Percentiles rank a stretch among this genome's conserved stretches.
These are phyloP conservation scores for Pseudonectria foliicola DNA, from an alignment of 2,329 filamentous ascomycete genomes.

Conservation along the genomic window DNA sequence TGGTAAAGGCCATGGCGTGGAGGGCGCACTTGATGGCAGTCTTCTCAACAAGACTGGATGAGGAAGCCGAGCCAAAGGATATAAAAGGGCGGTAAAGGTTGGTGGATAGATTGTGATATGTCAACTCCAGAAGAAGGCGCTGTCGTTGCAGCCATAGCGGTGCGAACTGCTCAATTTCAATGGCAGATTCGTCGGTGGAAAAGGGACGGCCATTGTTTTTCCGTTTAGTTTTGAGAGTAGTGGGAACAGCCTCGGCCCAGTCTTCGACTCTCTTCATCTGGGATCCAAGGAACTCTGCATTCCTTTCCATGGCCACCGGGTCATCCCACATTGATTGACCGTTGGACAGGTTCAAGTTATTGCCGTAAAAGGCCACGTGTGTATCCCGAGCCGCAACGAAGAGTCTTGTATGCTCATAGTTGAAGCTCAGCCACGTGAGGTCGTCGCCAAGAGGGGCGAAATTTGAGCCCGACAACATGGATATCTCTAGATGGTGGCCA, in stretches of 20 bases:
- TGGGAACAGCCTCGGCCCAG: conserved; percentile 26
- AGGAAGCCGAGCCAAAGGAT: conserved; percentile 19
- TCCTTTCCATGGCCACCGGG: conserved; percentile 9
- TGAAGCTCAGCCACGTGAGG: conserved; percentile 18
- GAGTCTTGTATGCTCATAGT: conserved; percentile 8
- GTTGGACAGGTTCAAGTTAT: not conserved
- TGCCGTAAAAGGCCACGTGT: conserved; percentile 24
- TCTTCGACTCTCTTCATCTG: conserved; percentile 25
- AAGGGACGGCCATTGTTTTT: conserved; percentile 22
- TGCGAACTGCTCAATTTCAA: conserved; percentile 21
- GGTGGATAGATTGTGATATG: conserved; percentile 31
- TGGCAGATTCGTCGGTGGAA: conserved; percentile 26
- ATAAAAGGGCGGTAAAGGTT: conserved; percentile 35
- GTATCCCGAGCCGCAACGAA: conserved; percentile 13
- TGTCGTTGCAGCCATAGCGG: conserved; percentile 34
- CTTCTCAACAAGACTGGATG: conserved; percentile 11
- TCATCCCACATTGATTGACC: conserved; percentile 1
- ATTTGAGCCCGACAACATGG: conserved; percentile 6
- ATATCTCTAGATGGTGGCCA: conserved; percentile 9
- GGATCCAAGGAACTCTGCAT: conserved; percentile 9
- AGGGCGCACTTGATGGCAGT: conserved; percentile 12
- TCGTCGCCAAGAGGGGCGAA: conserved; percentile 9
- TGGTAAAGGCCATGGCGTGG: conserved; percentile 18
- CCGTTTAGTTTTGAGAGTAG: conserved; percentile 27
- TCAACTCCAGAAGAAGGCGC: conserved; percentile 33